These are phyloP conservation scores for Nemania serpens DNA, from an alignment of 2,329 filamentous ascomycete species.

Conservation along the genomic window DNA sequence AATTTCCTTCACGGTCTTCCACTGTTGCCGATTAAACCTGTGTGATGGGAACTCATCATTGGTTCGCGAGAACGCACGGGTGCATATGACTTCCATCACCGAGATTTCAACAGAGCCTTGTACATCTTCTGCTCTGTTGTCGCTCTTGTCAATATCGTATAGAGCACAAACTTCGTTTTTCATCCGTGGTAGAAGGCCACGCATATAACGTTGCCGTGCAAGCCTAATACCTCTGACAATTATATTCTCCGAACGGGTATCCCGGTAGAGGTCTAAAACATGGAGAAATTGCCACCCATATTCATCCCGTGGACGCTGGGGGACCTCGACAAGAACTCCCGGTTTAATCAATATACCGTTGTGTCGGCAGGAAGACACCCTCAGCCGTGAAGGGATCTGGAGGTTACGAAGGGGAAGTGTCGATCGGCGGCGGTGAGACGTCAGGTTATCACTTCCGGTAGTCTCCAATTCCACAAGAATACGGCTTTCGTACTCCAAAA, in stretches of 20 bases:
- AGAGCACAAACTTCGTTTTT: slow-evolving; percentile 52
- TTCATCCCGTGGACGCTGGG: background rate
- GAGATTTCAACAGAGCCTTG: slow-evolving; percentile 52
- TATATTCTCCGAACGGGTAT: slow-evolving; percentile 22
- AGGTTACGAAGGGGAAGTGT: background rate
- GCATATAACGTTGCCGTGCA: slow-evolving; percentile 39
- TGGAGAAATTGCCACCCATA: slow-evolving; percentile 27
- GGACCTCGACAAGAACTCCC: slow-evolving; percentile 24
- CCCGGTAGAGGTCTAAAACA: slow-evolving; percentile 15
- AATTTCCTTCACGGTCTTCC: slow-evolving; percentile 29
- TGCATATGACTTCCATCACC: slow-evolving; percentile 43
- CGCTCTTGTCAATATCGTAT: slow-evolving; percentile 44
- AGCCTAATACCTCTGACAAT: slow-evolving; percentile 47
- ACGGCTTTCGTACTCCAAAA: background rate
- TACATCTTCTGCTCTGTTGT: slow-evolving; percentile 37
- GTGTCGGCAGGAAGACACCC: background rate
- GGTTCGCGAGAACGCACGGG: slow-evolving; percentile 56
- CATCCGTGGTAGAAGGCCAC: slow-evolving; percentile 44
- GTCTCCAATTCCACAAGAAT: background rate
- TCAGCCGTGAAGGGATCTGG: background rate
- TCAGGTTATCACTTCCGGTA: background rate
- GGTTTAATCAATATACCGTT: slow-evolving; percentile 2
- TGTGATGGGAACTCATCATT: slow-evolving; percentile 56
- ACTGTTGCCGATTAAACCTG: slow-evolving; percentile 34
- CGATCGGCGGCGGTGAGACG: background rate